phyloP scores from a whole-genome alignment of 2,329 filamentous ascomycete species.

The Nectriaceae sp. region DNA sequence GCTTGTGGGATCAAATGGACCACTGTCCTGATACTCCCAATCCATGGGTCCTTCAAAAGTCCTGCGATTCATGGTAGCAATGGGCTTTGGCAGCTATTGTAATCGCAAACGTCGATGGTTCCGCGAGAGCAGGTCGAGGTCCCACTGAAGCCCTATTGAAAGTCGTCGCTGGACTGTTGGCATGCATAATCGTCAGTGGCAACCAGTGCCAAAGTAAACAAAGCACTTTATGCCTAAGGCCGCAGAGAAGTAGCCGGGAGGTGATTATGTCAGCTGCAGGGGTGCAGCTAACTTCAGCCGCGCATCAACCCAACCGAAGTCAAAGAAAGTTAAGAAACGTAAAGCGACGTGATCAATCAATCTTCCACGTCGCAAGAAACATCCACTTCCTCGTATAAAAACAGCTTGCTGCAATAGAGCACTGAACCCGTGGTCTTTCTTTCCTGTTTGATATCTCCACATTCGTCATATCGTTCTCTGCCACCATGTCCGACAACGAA shows the following conservation, averaged over 20 bases:
- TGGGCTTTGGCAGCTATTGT: neutral
- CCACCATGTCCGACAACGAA: slow-evolving; percentile 49
- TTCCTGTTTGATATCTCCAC: slow-evolving; percentile 14
- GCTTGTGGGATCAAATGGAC: slow-evolving; percentile 61
- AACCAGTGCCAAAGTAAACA: slow-evolving; percentile 39
- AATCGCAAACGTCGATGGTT: neutral
- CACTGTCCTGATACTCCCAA: slow-evolving; percentile 63
- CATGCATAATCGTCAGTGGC: slow-evolving; percentile 22
- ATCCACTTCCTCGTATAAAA: too few relatives aligned
- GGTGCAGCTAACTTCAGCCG: slow-evolving; percentile 21
- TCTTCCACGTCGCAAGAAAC: too few relatives aligned
- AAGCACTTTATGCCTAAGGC: slow-evolving; percentile 30
- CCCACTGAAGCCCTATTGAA: neutral
- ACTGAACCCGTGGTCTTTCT: slow-evolving; percentile 11
- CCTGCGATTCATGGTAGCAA: slow-evolving; percentile 54
- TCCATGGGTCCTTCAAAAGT: slow-evolving; percentile 66
- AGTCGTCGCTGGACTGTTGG: neutral
- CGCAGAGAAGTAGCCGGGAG: too few relatives aligned
- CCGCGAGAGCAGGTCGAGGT: neutral
- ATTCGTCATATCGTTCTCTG: slow-evolving; percentile 5
- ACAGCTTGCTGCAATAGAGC: too few relatives aligned
- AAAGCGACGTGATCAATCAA: too few relatives aligned
- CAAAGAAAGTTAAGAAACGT: slow-evolving; percentile 29
- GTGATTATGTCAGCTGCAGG: slow-evolving; percentile 36
- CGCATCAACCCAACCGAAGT: slow-evolving; percentile 15